Evolutionary conservation across 768 basidiomycete genomes (phyloP).

Genomic region (Russula ochroleuca): DNA sequence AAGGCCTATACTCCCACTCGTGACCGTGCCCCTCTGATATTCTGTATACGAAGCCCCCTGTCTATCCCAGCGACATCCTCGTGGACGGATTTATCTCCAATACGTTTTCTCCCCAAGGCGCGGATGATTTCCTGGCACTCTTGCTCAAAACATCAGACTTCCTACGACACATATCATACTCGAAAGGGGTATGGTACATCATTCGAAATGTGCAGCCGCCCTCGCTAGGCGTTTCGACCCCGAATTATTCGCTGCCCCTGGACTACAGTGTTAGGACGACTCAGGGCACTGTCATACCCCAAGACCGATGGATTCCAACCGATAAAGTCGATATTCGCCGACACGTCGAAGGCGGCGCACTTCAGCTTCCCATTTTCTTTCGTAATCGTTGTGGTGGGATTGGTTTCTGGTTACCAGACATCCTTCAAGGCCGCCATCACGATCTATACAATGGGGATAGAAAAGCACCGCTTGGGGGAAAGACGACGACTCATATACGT

Average conservation of each 20-base stretch:
- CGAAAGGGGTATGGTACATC: background rate
- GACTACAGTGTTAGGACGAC: background rate
- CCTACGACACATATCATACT: background rate
- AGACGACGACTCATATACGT: conserved; percentile 1
- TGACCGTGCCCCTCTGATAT: background rate
- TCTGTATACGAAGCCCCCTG: background rate
- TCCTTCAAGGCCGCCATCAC: conserved; percentile 6
- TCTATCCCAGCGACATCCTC: background rate
- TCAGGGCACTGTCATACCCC: conserved; percentile 13
- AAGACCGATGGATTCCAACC: conserved; percentile 10
- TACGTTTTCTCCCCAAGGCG: conserved; percentile 1
- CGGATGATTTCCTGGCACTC: background rate
- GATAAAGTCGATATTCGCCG: conserved; percentile 9
- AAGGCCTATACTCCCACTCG: background rate
- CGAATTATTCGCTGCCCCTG: background rate
- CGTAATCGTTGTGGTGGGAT: background rate
- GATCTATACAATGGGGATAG: background rate
- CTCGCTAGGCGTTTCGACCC: background rate
- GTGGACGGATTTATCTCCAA: conserved; percentile 12
- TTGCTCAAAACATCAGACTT: background rate
- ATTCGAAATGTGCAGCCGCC: background rate
- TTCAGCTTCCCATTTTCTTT: conserved; percentile 15
- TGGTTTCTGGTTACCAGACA: conserved; percentile 8
- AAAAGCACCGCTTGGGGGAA: conserved; percentile 6
- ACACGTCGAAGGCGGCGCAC: background rate